Base-by-base conservation (phyloP, 805 yeast species). In the Candida endomychidarum region DNA sequence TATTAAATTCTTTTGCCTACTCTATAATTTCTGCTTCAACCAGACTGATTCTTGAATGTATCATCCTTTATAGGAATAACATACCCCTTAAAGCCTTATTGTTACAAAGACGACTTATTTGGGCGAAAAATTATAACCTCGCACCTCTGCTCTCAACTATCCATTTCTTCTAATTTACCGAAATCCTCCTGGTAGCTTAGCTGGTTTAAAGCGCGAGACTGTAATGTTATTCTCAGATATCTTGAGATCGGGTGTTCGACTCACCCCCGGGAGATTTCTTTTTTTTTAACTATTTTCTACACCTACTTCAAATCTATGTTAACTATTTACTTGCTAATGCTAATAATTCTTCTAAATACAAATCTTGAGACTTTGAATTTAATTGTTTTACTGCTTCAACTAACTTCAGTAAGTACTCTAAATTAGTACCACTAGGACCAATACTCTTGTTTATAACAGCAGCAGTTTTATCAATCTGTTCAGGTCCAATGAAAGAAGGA, bases 401-500 rank as follows among this genome's bases (percentile, higher is more conserved):
- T 42, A 90, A 65, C 37, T 68, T 63, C 34, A 63, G 57, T 44
- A 91, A 61, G 56, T 90, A 90, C 52, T 86, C 95, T 36, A 67
- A 60, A 55, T 90, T 90, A 11, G 72, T 69, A 0, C 98, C 97
- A 53, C 95, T 83, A 17, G 93, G 93, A 0, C 98, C 98, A 5
- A 49, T 52, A 12, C 83, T 67, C 0, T 50, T 50, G 8, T 70
- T 63, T 10, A 90, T 87, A 6, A 77, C 70, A 14, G 51, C 49
- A 0, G 95, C 95, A 0, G 96, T 80, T 0, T 58, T 61, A 5
- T 58, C 57, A 0, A 83, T 65, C 2, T 56, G 54, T 56, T 89
- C 95, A 0, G 96, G 95, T 0, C 97, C 97, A 3, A 87, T 70
- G 53, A 89, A 91, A 3, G 96, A 86, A 38, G 71, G 82, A 53